Evolutionary conservation across 768 basidiomycete species (phyloP).

Genomic region (Mycena capillaripes): DNA sequence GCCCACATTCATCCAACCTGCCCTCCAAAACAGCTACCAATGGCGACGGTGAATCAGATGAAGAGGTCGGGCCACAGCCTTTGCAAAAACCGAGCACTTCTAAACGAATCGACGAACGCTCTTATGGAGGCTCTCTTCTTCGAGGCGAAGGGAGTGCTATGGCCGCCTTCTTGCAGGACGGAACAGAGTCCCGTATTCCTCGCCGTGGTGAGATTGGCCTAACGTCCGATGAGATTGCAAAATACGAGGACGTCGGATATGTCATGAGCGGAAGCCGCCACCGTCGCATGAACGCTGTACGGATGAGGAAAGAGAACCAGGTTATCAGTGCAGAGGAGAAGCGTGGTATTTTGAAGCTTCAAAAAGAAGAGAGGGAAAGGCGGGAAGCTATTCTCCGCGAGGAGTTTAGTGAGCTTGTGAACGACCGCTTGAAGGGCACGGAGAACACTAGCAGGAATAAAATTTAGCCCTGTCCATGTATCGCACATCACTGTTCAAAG

Average conservation of each 20-base stretch:
- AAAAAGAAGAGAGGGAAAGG: constrained; percentile 93
- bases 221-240: constrained; percentile 87
- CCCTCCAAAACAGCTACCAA: constrained; percentile 52
- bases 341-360: constrained; percentile 93
- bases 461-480: constrained; percentile 5
- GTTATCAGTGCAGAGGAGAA: constrained; percentile 99
- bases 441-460: constrained; percentile 32
- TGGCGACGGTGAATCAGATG: constrained; percentile 63
- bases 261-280: constrained; percentile 98
- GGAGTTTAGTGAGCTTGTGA: constrained; percentile 89
- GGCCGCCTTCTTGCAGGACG: constrained; percentile 95
- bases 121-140: constrained; percentile 90
- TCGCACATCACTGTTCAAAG: too few relatives aligned
- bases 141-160: constrained; percentile 98
- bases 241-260: constrained; percentile 92
- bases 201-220: constrained; percentile 99
- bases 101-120: constrained; percentile 81
- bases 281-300: constrained; percentile 97
- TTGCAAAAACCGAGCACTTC: constrained; percentile 54
- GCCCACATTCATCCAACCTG: constrained; percentile 27
- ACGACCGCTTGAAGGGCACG: constrained; percentile 76
- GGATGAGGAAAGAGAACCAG: constrained; percentile 99
- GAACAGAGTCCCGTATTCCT: constrained; percentile 89
- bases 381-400: constrained; percentile 91
- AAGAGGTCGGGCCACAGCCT: constrained; percentile 88